Evolutionary conservation across 495 filamentous ascomycete genomes (phyloP).

Genomic region (Thermochaetoides thermophila): DNA sequence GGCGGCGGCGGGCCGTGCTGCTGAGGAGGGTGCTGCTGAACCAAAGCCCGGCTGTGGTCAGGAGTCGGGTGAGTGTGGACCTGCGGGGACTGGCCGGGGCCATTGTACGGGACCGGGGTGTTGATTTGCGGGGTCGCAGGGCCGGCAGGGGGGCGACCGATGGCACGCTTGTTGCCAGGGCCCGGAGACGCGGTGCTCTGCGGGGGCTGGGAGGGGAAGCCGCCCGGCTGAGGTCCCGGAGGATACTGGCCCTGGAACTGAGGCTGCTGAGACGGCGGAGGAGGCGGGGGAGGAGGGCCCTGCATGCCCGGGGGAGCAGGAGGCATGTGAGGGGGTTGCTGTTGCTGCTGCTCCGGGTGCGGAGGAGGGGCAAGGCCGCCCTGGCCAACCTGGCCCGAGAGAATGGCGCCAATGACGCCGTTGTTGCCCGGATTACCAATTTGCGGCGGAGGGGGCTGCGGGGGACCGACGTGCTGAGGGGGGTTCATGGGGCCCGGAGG

Average conservation of each 20-base stretch:
- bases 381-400: conserved; percentile 78
- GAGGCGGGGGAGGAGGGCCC: conserved; percentile 44
- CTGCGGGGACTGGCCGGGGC: conserved; percentile 68
- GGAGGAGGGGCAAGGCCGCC: conserved; percentile 79
- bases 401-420: conserved; percentile 76
- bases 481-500: conserved; percentile 48
- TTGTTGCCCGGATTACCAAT: conserved; percentile 80
- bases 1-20: too few relatives aligned
- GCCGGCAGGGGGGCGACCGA: conserved; percentile 39
- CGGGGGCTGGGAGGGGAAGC: conserved; percentile 50
- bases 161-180: conserved; percentile 50
- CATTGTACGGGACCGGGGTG: conserved; percentile 67
- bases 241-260: conserved; percentile 37
- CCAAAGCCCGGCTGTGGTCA: conserved; percentile 27
- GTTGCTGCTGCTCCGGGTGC: conserved; percentile 46
- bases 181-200: conserved; percentile 79
- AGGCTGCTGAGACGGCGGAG: conserved; percentile 35
- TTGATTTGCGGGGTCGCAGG: conserved; percentile 85
- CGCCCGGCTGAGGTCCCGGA: conserved; percentile 34
- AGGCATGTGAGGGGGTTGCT: conserved; percentile 41
- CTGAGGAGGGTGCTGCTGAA: conserved; percentile 21
- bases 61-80: conserved; percentile 66
- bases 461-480: conserved; percentile 56
- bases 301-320: conserved; percentile 52
- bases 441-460: conserved; percentile 50